Base-by-base conservation (phyloP, 192 early-diverging fungal genomes). In the Coemansia brasiliensis region DNA sequence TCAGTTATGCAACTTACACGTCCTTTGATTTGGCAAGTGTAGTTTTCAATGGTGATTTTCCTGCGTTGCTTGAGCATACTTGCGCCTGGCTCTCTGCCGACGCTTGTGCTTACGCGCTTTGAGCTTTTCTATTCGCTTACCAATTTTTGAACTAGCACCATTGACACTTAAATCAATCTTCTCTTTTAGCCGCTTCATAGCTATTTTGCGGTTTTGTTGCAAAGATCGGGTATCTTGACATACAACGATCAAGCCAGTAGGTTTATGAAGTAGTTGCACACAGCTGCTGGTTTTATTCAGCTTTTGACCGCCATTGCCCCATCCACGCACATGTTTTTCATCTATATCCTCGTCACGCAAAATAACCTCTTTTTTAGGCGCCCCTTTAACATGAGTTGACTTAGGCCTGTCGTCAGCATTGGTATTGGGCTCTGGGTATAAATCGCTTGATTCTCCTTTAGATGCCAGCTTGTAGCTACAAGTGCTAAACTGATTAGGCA, bases 231-330 rank as follows among this genome's bases (percentile, higher is more conserved):
- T 89, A 22, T 89, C 85, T 49, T 92, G 90, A 45, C 90, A 92
- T 57, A 83, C 56, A 0, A 79, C 61, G 46, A 54, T 57, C 38
- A 86, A 84, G 18, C 83, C 84, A 0, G 90, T 92, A 12, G 89
- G 88, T 25, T 78, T 75, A 77, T 92, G 90, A 39, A 77, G 65
- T 6, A 92, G 69, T 55, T 89, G 85, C 2, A 90, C 88, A 52
- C 89, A 89, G 46, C 78, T 87, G 46, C 82, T 85, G 5, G 87
- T 85, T 54, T 89, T 92, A 73, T 92, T 92, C 39, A 92, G 82
- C 60, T 88, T 88, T 60, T 92, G 90, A 0, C 90, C 90, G 27
- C 90, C 90, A 48, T 86, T 87, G 17, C 90, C 90, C 43, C 87
- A 85, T 5, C 90, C 90, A 13, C 86, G 87, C 38, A 90, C 82